Base-by-base conservation (phyloP, 2,329 filamentous ascomycete species). In the Xylaria sp. region DNA sequence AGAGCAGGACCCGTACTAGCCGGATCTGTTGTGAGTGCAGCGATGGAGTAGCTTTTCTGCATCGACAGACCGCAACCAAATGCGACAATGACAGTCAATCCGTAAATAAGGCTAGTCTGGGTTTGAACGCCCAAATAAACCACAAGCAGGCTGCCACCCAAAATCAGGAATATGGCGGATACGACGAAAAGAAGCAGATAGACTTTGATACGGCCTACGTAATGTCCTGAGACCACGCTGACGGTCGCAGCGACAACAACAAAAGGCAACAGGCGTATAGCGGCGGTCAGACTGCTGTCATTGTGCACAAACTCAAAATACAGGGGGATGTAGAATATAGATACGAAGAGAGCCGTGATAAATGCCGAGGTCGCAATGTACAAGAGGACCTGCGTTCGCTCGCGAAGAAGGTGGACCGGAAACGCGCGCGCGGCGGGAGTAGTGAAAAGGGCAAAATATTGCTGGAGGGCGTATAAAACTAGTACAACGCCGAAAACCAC, bases 291-390 rank as follows among this genome's bases (percentile, higher is more conserved):
- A 0, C 81, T 76, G 1, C 66, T 73, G 63, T 86, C 84, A 2
- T 77, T 77, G 4, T 76, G 75, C 0, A 78, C 79, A 71, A 86
- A 87, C 65, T 84, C 81, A 75, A 87, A 87, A 72, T 81, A 85
- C 4, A 87, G 73, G 0, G 85, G 85, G 18, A 86, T 81, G 73
- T 83, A 87, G 72, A 85, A 87, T 20, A 83, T 74, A 0, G 77
- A 57, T 53, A 83, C 77, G 55, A 80, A 82, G 36, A 79, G 69
- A 2, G 72, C 70, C 2, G 77, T 76, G 15, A 70, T 77, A 2
- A 73, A 74, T 23, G 73, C 73, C 4, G 79, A 76, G 1, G 77
- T 81, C 8, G 73, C 71, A 23, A 83, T 68, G 68, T 81, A 83
- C 0, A 87, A 75, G 1, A 87, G 72, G 2, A 84, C 59, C 53